Conservation (phyloP, 2,329 filamentous ascomycete genomes). For the Fusarium beomiforme region DNA sequence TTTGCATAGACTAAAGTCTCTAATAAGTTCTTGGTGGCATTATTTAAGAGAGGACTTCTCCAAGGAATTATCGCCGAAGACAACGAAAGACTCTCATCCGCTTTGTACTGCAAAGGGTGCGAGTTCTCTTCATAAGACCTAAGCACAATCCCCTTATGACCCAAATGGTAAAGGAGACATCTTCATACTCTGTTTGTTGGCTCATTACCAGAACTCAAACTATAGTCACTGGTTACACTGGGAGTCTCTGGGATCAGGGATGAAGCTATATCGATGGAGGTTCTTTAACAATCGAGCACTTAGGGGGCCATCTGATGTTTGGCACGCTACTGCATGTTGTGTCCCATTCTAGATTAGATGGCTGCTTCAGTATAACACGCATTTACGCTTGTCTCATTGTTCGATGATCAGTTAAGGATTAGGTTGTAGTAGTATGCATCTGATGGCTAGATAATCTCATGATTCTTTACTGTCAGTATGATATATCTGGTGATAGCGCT, state of each 20-base stretch:
- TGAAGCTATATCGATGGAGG: not conserved
- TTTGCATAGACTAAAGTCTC: not conserved
- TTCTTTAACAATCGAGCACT: not conserved
- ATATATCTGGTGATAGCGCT: not conserved
- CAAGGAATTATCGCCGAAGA: not conserved
- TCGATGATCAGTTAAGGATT: not conserved
- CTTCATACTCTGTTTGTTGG: conserved; percentile 5
- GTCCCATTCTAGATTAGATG: not conserved
- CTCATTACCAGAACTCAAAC: not conserved
- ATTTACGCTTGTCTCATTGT: not conserved
- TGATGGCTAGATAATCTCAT: not conserved
- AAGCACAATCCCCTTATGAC: not conserved
- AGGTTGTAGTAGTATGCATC: not conserved
- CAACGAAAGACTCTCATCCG: not conserved
- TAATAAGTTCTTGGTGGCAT: not conserved
- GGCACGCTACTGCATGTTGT: not conserved
- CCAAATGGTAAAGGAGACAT: not conserved
- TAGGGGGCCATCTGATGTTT: not conserved
- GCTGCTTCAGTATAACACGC: not conserved
- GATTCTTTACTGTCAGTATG: not conserved
- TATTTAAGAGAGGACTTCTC: not conserved
- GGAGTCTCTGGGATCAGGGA: not conserved
- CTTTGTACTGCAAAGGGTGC: not conserved
- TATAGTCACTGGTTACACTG: not conserved
- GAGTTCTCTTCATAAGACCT: not conserved